A percentile compares a stretch with the other conserved stretches of the same genome.
Conservation (phyloP, 768 basidiomycete species). For the Leucocoprinus birnbaumii region DNA sequence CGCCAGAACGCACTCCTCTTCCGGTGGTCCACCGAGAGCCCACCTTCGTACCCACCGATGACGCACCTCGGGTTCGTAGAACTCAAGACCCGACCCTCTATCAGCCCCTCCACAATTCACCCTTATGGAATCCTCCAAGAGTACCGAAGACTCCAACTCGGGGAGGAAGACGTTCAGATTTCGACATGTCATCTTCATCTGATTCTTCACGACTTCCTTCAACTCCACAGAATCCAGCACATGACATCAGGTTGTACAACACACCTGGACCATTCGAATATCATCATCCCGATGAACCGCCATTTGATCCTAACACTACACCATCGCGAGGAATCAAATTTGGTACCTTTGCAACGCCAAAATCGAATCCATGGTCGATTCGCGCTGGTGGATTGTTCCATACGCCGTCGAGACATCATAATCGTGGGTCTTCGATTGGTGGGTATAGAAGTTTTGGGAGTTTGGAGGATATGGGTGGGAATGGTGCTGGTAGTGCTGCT, state of each 20-base stretch:
- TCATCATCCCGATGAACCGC: slow-evolving; percentile 42
- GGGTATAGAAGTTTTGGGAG: slow-evolving; percentile 25
- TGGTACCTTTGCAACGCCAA: slow-evolving; percentile 63
- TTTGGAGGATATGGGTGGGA: slow-evolving; percentile 30
- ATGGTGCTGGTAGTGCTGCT: no score
- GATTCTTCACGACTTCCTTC: slow-evolving; percentile 53
- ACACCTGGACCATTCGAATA: slow-evolving; percentile 36
- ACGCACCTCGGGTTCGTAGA: slow-evolving; percentile 36
- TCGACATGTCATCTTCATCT: slow-evolving; percentile 42
- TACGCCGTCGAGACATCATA: slow-evolving; percentile 44
- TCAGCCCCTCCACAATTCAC: slow-evolving; percentile 57
- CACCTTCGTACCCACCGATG: slow-evolving; percentile 67
- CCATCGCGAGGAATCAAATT: slow-evolving; percentile 78
- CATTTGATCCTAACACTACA: slow-evolving; percentile 78
- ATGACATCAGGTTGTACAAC: slow-evolving; percentile 36
- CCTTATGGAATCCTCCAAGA: slow-evolving; percentile 44
- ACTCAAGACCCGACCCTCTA: slow-evolving; percentile 59
- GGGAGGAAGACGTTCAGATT: slow-evolving; percentile 30
- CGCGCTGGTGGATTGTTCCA: slow-evolving; percentile 45
- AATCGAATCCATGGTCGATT: slow-evolving; percentile 45
- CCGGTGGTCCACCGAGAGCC: slow-evolving; percentile 47
- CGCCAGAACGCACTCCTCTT: slow-evolving; percentile 29
- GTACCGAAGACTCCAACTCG: slow-evolving; percentile 52
- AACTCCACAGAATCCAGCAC: slow-evolving; percentile 43
- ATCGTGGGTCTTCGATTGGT: slow-evolving; percentile 28